Evolutionary conservation across 2,329 filamentous ascomycete species (phyloP), one percentile per base, ranked within the genome.

Genomic region (Podosphaera xanthii): DNA sequence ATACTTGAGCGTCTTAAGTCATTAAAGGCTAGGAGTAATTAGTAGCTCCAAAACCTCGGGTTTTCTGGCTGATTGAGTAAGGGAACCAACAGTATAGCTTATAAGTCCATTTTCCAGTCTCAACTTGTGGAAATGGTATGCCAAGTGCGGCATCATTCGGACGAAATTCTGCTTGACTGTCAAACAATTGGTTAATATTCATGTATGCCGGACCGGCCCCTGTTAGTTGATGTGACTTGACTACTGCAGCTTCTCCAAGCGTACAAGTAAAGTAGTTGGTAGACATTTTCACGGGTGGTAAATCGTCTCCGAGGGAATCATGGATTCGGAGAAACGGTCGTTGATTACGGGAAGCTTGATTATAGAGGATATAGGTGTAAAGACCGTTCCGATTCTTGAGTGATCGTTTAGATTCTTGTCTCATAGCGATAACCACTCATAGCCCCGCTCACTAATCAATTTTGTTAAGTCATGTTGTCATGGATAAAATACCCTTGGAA

Each of bases 221-320:
- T 56, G 79, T 71, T 61, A 70, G 74, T 61, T 64, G 64, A 38
- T 58, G 63, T 36, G 40, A 44, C 58, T 67, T 6, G 50, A 34
- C 60, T 68, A 68, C 1, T 70, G 71, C 8, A 81, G 70, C 22
- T 65, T 82, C 73, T 1, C 77, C 80, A 1, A 83, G 71, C 0
- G 79, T 82, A 66, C 80, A 83, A 2, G 75, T 75, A 64, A 83
- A 83, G 67, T 82, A 81, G 40, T 61, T 61, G 42, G 58, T 10
- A 49, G n/a, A 3, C 30, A 34, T 52, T 44, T 44, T 10, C 36
- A 40, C 36, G 6, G 22, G 22, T 22, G 22, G 10, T 40, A 10
- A 40, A 40, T 40, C 36, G 5, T 40, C 10, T 40, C 36, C 36
- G 10, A 40, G 6, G 10, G 10, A 40, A 40, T 40, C 6, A 40